Conservation (phyloP, 1,139 yeast species). For the Blastobotrys indianensis region DNA sequence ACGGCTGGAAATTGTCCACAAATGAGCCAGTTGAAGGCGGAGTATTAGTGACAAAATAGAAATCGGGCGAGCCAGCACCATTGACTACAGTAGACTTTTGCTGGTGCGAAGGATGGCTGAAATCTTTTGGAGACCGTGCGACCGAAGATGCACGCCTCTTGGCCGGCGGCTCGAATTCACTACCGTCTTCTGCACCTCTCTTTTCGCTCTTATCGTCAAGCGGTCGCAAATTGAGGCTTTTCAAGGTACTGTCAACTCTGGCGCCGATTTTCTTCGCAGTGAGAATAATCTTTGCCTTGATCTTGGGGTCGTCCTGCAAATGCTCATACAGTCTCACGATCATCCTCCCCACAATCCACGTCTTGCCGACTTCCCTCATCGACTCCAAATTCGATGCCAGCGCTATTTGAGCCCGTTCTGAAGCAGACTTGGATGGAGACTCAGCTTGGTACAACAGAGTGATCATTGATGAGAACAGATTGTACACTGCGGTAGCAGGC, state of each 20-base stretch:
- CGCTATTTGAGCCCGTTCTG: conserved; percentile 56
- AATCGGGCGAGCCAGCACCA: conserved; percentile 25
- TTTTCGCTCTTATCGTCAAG: too few species aligned
- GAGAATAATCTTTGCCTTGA: conserved; percentile 28
- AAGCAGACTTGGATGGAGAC: conserved; percentile 50
- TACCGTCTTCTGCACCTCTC: too few species aligned
- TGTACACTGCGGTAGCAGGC: conserved; percentile 50
- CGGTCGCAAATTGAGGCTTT: too few species aligned
- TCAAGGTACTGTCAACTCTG: too few species aligned
- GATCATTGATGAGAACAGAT: conserved; percentile 61
- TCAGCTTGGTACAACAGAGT: conserved; percentile 73
- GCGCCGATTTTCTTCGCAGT: conserved; percentile 18
- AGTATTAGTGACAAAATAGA: conserved; percentile 33
- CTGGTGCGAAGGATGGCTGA: not conserved
- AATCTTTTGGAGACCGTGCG: not conserved
- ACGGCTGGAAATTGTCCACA: conserved; percentile 36
- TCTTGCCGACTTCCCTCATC: conserved; percentile 47
- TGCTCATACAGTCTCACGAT: conserved; percentile 32
- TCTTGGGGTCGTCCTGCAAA: conserved; percentile 25
- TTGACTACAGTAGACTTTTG: not conserved
- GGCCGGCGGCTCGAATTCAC: not conserved
- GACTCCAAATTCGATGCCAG: conserved; percentile 48
- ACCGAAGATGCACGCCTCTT: not conserved
- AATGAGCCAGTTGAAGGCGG: conserved; percentile 24
- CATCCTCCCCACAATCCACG: conserved; percentile 39